phyloP scores from a whole-genome alignment of 2,329 filamentous ascomycete species.

The Ramularia collo-cygni region DNA sequence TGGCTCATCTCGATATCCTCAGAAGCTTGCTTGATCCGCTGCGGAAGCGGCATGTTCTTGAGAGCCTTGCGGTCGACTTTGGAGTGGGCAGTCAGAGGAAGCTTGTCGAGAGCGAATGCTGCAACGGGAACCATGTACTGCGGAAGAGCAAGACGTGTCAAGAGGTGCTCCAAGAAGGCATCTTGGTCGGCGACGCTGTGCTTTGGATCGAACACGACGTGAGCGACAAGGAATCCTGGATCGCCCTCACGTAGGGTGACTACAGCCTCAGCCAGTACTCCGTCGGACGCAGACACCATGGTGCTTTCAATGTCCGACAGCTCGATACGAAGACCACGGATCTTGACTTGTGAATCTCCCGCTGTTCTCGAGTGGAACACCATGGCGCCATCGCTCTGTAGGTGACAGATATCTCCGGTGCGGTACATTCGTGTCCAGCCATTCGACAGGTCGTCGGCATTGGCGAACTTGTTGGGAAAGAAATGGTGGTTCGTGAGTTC shows the following conservation, averaged over 20 bases:
- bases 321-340: slow-evolving; percentile 41
- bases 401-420: slow-evolving; percentile 35
- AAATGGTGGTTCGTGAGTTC: background rate
- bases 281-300: slow-evolving; percentile 21
- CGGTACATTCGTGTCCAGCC: slow-evolving; percentile 25
- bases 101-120: background rate
- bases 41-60: background rate
- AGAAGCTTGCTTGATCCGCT: background rate
- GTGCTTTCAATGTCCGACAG: slow-evolving; percentile 38
- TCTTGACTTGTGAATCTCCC: slow-evolving; percentile 42
- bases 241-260: slow-evolving; percentile 16
- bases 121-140: slow-evolving; percentile 8
- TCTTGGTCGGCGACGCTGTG: background rate
- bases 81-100: slow-evolving; percentile 5
- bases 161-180: background rate
- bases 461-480: background rate
- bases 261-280: slow-evolving; percentile 23
- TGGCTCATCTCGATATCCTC: background rate
- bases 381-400: slow-evolving; percentile 30
- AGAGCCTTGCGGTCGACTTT: slow-evolving; percentile 6
- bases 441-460: too few species aligned
- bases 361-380: slow-evolving; percentile 32
- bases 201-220: slow-evolving; percentile 20
- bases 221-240: slow-evolving; percentile 24
- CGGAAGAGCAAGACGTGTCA: background rate